A percentile compares a stretch with the other conserved stretches of the same genome.
Conservation (phyloP, 2,329 filamentous ascomycete species). For the Leptographium galeiforme region DNA sequence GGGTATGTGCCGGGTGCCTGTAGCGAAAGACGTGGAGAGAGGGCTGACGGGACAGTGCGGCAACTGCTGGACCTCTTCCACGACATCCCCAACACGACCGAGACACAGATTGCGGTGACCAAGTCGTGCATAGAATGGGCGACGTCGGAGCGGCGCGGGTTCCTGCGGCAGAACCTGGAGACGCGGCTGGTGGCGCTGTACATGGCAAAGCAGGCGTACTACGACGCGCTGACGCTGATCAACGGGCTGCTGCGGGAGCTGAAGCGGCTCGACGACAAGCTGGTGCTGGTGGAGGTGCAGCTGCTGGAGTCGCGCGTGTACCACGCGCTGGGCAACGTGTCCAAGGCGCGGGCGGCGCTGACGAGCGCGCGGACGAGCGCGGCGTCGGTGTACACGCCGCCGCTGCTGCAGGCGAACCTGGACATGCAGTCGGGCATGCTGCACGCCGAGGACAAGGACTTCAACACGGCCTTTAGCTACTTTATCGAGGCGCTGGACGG, state of each 20-base stretch:
- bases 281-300: slow-evolving; percentile 95
- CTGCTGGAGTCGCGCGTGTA: slow-evolving; percentile 94
- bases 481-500: slow-evolving; percentile 98
- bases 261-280: slow-evolving; percentile 95
- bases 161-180: slow-evolving; percentile 96
- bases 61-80: slow-evolving; percentile 93
- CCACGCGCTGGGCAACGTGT: slow-evolving; percentile 90
- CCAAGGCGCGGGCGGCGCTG: slow-evolving; percentile 87
- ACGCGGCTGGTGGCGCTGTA: slow-evolving; percentile 85
- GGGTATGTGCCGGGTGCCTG: slow-evolving; percentile 41
- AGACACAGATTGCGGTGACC: slow-evolving; percentile 87
- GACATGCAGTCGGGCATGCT: slow-evolving; percentile 99
- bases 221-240: slow-evolving; percentile 92
- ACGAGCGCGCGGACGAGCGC: slow-evolving; percentile 91
- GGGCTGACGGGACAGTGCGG: slow-evolving; percentile 48
- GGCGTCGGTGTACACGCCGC: slow-evolving; percentile 93
- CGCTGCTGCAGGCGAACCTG: slow-evolving; percentile 83
- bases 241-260: slow-evolving; percentile 92
- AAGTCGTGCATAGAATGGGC: slow-evolving; percentile 99
- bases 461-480: slow-evolving; percentile 97
- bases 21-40: too few relatives aligned
- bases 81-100: slow-evolving; percentile 84
- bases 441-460: slow-evolving; percentile 96
- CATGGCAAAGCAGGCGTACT: slow-evolving; percentile 96
- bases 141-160: slow-evolving; percentile 81